Evolutionary conservation across 345 rosid species (phyloP).

Genomic region (Hypericum perforatum): DNA sequence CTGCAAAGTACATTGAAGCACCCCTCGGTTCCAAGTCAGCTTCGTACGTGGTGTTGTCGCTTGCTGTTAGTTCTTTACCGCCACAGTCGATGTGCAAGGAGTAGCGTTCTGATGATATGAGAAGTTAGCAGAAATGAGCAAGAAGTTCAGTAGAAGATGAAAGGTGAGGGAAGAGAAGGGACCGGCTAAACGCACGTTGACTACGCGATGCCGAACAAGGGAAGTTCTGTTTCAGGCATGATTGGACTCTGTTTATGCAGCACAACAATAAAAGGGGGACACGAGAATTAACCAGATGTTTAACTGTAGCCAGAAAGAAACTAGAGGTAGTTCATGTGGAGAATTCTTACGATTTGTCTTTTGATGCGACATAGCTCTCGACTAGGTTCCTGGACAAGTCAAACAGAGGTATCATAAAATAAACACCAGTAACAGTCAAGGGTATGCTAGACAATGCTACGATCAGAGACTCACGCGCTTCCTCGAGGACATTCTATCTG

Average conservation of each 20-base stretch:
- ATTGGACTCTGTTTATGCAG: slow-evolving; percentile 40
- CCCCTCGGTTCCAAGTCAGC: slow-evolving; percentile 57
- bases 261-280: neutral
- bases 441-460: neutral
- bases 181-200: slow-evolving; percentile 32
- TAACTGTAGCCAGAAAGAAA: neutral
- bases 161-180: neutral
- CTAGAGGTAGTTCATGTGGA: neutral
- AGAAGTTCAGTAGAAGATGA: neutral
- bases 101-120: slow-evolving; percentile 31
- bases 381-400: slow-evolving; percentile 52
- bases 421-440: neutral
- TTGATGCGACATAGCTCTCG: slow-evolving; percentile 51
- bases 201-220: slow-evolving; percentile 43
- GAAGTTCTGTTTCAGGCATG: slow-evolving; percentile 54
- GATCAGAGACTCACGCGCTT: slow-evolving; percentile 46
- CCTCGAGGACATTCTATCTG: slow-evolving; percentile 42
- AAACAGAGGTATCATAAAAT: slow-evolving; percentile 1
- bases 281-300: neutral
- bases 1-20: slow-evolving; percentile 46
- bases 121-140: neutral
- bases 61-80: slow-evolving; percentile 35
- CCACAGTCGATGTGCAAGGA: slow-evolving; percentile 71
- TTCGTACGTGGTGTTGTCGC: slow-evolving; percentile 30
- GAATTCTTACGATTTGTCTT: slow-evolving; percentile 43